A percentile compares a stretch with the other conserved stretches of the same genome.
Conservation (phyloP, 108 stramenopile species). For the Fragilariopsis cylindrus region DNA sequence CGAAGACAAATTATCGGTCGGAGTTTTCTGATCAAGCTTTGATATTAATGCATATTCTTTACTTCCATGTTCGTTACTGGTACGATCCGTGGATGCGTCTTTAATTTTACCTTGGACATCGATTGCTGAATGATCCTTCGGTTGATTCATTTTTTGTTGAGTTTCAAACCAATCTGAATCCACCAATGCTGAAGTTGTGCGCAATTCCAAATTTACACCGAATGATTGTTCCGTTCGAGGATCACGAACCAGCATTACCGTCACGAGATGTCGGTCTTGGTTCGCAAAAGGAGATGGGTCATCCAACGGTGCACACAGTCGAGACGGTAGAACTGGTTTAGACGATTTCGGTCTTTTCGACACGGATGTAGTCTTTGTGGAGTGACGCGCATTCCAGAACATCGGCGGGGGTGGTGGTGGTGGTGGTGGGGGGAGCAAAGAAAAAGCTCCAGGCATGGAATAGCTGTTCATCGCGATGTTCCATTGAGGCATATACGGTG, state of each 20-base stretch:
- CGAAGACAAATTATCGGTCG: too few species aligned
- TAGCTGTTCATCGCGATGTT: background rate
- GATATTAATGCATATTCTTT: too few species aligned
- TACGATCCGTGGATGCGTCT: too few species aligned
- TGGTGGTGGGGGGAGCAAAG: constrained; percentile 7
- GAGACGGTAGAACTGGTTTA: background rate
- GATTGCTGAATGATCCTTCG: background rate
- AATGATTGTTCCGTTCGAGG: constrained; percentile 37
- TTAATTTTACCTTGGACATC: background rate
- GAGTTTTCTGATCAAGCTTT: too few species aligned
- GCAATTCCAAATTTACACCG: constrained; percentile 52
- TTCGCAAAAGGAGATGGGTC: constrained; percentile 44
- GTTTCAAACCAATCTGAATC: constrained; percentile 23
- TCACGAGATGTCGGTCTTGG: constrained; percentile 19
- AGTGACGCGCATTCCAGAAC: constrained; percentile 16
- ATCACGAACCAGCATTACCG: constrained; percentile 40
- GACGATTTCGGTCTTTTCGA: constrained; percentile 8
- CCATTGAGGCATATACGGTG: background rate
- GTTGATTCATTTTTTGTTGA: constrained; percentile 5
- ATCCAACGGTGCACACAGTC: constrained; percentile 22
- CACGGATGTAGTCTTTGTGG: constrained; percentile 3
- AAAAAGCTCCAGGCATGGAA: background rate
- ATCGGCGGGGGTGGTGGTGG: constrained; percentile 23
- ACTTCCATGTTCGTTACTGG: too few species aligned
- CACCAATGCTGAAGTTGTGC: constrained; percentile 52